These are phyloP conservation scores for Puccinia novopanici DNA, from an alignment of 1,284 basidiomycete species.

Conservation along the genomic window DNA sequence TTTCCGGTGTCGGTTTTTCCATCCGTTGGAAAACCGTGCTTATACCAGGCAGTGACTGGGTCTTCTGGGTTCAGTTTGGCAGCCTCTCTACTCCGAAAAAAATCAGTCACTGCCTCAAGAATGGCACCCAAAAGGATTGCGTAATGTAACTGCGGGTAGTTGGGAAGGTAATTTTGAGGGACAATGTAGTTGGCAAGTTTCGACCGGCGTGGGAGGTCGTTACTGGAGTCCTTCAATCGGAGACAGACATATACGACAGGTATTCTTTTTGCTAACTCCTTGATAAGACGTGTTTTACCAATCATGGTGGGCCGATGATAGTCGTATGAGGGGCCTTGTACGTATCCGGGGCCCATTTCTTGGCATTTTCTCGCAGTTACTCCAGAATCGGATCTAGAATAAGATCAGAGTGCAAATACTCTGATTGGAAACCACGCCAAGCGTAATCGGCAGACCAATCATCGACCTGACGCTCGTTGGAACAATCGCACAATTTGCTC, in stretches of 20 bases:
- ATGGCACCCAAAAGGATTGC: no score
- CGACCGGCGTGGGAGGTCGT: background rate
- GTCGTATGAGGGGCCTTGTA: conserved; percentile 1
- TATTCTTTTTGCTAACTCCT: no score
- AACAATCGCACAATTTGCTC: background rate
- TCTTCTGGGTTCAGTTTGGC: background rate
- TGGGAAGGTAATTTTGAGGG: background rate
- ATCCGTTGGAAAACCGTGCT: conserved; percentile 7
- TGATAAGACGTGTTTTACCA: no score
- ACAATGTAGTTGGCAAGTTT: background rate
- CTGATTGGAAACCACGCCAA: no score
- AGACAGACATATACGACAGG: no score
- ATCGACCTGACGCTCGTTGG: background rate
- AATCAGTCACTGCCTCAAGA: background rate
- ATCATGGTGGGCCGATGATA: conserved; percentile 16
- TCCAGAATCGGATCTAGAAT: background rate
- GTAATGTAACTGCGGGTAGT: background rate
- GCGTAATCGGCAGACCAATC: background rate
- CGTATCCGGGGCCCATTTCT: background rate
- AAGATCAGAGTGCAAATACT: background rate
- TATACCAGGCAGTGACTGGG: conserved; percentile 4
- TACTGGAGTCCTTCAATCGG: background rate
- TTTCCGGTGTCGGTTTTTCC: conserved; percentile 1
- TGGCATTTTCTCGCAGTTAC: background rate
- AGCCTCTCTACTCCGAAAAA: background rate